Percentiles rank a stretch among this genome's conserved stretches.
Evolutionary conservation across 2,329 filamentous ascomycete species (phyloP).

Genomic region (Didymellaceae sp.): DNA sequence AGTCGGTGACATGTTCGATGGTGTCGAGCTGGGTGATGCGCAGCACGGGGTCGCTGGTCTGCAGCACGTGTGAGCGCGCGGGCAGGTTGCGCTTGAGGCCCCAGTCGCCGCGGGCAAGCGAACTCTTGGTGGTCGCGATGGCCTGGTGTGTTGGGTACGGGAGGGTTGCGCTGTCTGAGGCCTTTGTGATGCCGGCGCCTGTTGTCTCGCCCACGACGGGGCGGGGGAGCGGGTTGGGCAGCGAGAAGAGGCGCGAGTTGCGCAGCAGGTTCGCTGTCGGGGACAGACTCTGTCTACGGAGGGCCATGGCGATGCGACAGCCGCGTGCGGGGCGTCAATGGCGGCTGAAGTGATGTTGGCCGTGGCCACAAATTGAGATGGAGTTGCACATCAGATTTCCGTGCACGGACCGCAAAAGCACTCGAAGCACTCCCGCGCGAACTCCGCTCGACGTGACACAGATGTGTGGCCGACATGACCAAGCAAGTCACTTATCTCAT

Average conservation of each 20-base stretch:
- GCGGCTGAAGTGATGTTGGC: slow-evolving; percentile 36
- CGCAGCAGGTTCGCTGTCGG: slow-evolving; percentile 75
- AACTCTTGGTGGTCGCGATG: slow-evolving; percentile 76
- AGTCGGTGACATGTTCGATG: slow-evolving; percentile 88
- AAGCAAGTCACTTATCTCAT: too few relatives aligned
- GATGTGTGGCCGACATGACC: too few relatives aligned
- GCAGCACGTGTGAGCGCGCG: slow-evolving; percentile 70
- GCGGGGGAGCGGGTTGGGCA: slow-evolving; percentile 76
- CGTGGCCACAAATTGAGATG: not conserved
- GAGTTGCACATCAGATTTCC: not conserved
- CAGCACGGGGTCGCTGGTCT: slow-evolving; percentile 73
- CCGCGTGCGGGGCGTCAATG: slow-evolving; percentile 41
- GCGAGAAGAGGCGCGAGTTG: slow-evolving; percentile 86
- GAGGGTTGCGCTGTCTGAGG: slow-evolving; percentile 74
- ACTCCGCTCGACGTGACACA: not conserved
- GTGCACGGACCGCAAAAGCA: too few relatives aligned
- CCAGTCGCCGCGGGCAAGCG: slow-evolving; percentile 84
- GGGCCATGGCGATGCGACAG: slow-evolving; percentile 49
- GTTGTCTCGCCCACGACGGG: slow-evolving; percentile 56
- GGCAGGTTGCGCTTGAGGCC: slow-evolving; percentile 88
- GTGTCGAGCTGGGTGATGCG: slow-evolving; percentile 82
- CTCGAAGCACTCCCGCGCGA: slow-evolving; percentile 20
- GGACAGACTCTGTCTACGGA: slow-evolving; percentile 52
- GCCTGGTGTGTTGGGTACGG: slow-evolving; percentile 83
- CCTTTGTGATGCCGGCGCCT: slow-evolving; percentile 57